Evolutionary conservation across 495 filamentous ascomycete genomes (phyloP), one percentile per base, ranked within the genome.

Genomic region (Lophium mytilinum): DNA sequence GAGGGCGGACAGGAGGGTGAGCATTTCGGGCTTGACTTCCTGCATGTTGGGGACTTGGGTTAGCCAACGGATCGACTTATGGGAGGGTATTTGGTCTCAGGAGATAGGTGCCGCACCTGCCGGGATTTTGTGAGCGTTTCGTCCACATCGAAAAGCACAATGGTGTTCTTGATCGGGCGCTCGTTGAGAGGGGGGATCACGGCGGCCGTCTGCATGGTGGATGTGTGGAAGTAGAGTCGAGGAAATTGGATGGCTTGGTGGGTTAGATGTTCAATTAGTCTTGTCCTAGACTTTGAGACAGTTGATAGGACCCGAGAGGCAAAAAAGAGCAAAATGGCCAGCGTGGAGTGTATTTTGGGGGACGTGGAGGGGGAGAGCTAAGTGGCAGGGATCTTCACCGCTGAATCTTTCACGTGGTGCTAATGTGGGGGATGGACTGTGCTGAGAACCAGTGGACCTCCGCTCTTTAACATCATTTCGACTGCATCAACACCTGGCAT

Each of bases 71-170:
- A 24, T 30, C 6, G 24, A 30, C 6, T 30, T 1, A 12, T 48
- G 1, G 45, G 9, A 48, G 15, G 17, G 45, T 21, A 2, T 3
- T 15, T 2, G 21, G 8, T 24, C 3, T 7, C 14, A 24, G 30
- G 45, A n/a, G 15, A 12, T 24, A 24, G 17, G 12, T 4, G 21
- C 2, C 45, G 6, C 30, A 90, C 83, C 51, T 74, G 74, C 49
- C 91, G 81, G 21, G 91, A 81, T 2, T 81, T 84, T 14, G 89
- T 91, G 50, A 96, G 78, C 18, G 91, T 95, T 53, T 76, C 85
- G 69, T 96, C 91, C 19, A 96, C 91, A 69, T 96, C 91, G 68
- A 96, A 96, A 37, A 96, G 83, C 60, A 76, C 81, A 69, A 96
- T 87, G 50, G 91, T 96, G 76, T 87, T 86, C 71, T 88, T 86